These are phyloP conservation scores for Pezicula carpinea DNA, from an alignment of 2,329 filamentous ascomycete species.

Conservation along the genomic window DNA sequence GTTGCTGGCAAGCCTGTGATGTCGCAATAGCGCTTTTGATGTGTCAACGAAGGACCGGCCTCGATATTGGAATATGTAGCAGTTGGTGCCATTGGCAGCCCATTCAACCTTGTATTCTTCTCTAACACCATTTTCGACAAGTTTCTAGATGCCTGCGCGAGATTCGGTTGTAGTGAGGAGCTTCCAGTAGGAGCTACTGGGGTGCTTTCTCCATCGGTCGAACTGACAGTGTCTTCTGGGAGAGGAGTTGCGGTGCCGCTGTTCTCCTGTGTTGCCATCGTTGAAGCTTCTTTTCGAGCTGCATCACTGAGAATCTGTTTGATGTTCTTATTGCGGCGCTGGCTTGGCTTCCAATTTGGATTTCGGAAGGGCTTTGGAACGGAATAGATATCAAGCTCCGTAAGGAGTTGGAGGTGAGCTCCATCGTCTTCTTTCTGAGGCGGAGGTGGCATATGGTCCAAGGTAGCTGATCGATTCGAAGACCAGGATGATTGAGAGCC, in stretches of 20 bases:
- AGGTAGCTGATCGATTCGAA: not conserved
- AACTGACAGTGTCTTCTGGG: conserved; percentile 46
- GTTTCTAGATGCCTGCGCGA: conserved; percentile 84
- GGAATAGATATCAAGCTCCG: conserved; percentile 85
- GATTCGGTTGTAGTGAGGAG: conserved; percentile 55
- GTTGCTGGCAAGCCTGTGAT: conserved; percentile 87
- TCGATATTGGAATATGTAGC: conserved; percentile 97
- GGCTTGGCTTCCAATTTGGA: conserved; percentile 82
- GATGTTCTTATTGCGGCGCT: conserved; percentile 97
- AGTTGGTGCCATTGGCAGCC: conserved; percentile 46
- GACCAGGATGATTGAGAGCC: not conserved
- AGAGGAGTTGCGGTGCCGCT: conserved; percentile 72
- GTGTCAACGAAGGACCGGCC: conserved; percentile 81
- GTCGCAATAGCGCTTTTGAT: conserved; percentile 89
- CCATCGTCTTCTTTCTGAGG: conserved; percentile 48
- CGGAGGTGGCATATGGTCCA: conserved; percentile 22
- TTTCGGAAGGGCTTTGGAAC: conserved; percentile 89
- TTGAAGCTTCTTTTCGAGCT: conserved; percentile 82
- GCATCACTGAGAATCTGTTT: conserved; percentile 93
- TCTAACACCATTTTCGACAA: conserved; percentile 85
- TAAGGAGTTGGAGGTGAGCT: conserved; percentile 80
- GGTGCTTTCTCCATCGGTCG: conserved; percentile 40
- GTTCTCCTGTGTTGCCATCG: conserved; percentile 75
- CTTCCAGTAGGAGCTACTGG: conserved; percentile 38
- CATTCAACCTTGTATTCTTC: conserved; percentile 58